Percentiles rank a stretch among this genome's conserved stretches.
Evolutionary conservation across 2,329 filamentous ascomycete genomes (phyloP).

Genomic region (Exophiala lecanii-corni): DNA sequence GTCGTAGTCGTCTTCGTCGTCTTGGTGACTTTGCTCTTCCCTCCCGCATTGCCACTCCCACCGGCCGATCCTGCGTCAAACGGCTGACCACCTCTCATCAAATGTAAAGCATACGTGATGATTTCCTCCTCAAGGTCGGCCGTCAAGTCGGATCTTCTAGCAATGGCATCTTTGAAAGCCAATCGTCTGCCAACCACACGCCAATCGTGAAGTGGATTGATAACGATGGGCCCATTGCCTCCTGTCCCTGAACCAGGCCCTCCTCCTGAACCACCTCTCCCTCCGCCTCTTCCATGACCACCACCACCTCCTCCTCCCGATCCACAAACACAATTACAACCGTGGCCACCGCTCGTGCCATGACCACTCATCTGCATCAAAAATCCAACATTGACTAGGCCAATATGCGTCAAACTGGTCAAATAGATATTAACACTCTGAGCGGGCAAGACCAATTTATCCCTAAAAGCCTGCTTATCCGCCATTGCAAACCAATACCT

Average conservation of each 20-base stretch:
- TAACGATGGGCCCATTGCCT: neutral
- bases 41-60: neutral
- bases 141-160: constrained; percentile 1
- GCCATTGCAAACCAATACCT: constrained; percentile 8
- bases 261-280: neutral
- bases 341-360: neutral
- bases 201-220: constrained; percentile 1
- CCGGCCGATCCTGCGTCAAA: constrained; percentile 1
- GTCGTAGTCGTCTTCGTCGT: constrained; percentile 5
- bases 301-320: neutral
- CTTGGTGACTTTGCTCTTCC: constrained; percentile 1
- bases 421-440: constrained; percentile 9
- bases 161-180: constrained; percentile 4
- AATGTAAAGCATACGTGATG: constrained; percentile 2
- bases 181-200: constrained; percentile 3
- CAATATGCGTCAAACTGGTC: constrained; percentile 7
- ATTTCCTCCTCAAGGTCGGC: constrained; percentile 9
- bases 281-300: neutral
- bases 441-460: constrained; percentile 8
- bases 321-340: neutral
- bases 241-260: neutral
- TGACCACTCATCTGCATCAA: constrained; percentile 2
- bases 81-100: constrained; percentile 5
- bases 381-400: constrained; percentile 7
- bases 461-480: constrained; percentile 7